These are phyloP conservation scores for Citrus mangshanensis DNA, from an alignment of 345 rosid genomes.

Conservation along the genomic window DNA sequence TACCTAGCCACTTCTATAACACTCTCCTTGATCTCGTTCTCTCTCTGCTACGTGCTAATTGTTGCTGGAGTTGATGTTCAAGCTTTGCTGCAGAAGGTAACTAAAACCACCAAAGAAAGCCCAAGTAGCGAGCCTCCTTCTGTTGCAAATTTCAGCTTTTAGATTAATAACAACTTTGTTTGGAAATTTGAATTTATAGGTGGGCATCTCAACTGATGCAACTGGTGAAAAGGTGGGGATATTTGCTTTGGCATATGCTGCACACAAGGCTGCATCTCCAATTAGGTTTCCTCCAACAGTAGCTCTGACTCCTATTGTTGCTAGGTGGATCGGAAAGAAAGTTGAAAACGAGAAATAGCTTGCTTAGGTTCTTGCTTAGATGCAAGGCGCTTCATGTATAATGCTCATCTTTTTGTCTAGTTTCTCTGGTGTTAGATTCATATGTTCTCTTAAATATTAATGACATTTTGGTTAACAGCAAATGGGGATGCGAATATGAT, in stretches of 20 bases:
- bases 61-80: conserved; percentile 76
- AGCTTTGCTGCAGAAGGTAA: conserved; percentile 66
- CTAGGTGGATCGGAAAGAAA: conserved; percentile 86
- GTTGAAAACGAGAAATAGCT: conserved; percentile 45
- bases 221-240: conserved; percentile 86
- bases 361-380: background rate
- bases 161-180: background rate
- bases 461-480: background rate
- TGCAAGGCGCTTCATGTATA: background rate
- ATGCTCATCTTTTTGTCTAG: background rate
- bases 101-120: background rate
- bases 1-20: conserved; percentile 90
- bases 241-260: conserved; percentile 84
- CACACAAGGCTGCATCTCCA: conserved; percentile 96
- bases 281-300: conserved; percentile 91
- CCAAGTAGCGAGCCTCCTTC: background rate
- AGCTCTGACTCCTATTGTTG: conserved; percentile 87
- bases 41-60: conserved; percentile 67
- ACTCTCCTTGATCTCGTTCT: conserved; percentile 78
- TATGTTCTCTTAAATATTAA: background rate
- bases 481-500: background rate
- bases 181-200: conserved; percentile 32
- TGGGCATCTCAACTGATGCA: conserved; percentile 66
- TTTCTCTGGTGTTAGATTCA: background rate
- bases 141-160: background rate